Evolutionary conservation across 441 rosid genomes (phyloP).

Genomic region (Hura crepitans): DNA sequence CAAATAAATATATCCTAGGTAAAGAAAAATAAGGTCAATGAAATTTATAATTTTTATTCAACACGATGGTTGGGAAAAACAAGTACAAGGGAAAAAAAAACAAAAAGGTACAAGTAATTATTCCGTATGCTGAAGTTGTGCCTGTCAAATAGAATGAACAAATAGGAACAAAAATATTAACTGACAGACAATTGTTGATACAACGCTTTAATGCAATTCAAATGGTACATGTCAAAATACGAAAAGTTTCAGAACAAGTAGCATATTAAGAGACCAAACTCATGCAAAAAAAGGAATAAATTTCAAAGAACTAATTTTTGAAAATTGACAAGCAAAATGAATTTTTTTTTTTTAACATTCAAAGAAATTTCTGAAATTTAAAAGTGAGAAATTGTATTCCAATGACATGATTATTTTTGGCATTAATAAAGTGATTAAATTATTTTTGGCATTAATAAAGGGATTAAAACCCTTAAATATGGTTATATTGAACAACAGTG

Average conservation of each 20-base stretch:
- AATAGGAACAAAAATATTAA: not conserved
- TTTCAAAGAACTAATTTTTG: not conserved
- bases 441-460: not conserved
- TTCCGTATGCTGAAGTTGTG: too few species aligned
- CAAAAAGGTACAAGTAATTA: not conserved
- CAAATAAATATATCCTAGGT: not conserved
- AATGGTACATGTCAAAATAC: not conserved
- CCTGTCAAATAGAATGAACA: not conserved
- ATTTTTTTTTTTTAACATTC: conserved; percentile 2
- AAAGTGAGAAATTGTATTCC: not conserved
- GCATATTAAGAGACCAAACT: not conserved
- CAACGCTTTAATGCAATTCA: not conserved
- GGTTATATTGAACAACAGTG: not conserved
- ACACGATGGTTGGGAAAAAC: not conserved
- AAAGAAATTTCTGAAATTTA: not conserved
- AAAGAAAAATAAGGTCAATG: not conserved
- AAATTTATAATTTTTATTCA: not conserved
- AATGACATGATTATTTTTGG: not conserved
- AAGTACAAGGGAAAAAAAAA: not conserved
- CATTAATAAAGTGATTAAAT: not conserved
- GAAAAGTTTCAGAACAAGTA: not conserved
- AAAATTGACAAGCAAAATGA: conserved; percentile 8
- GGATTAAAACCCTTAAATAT: conserved; percentile 5
- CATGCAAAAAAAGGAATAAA: not conserved
- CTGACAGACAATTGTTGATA: conserved; percentile 2